Evolutionary conservation across 768 basidiomycete genomes (phyloP).

Genomic region (Candolleomyces efflorescens): DNA sequence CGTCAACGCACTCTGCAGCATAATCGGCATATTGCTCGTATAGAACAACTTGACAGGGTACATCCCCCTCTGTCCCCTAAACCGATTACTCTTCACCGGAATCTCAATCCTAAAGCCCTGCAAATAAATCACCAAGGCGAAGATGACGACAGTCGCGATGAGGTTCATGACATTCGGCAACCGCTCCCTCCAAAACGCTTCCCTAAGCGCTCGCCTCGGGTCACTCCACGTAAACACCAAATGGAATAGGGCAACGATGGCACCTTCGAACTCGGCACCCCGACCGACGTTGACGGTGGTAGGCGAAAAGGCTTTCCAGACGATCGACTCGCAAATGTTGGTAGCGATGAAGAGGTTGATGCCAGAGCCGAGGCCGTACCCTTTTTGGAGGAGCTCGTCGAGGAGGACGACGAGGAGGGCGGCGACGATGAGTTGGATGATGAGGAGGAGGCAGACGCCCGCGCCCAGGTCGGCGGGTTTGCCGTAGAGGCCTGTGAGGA

Average conservation of each 20-base stretch:
- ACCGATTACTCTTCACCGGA: slow-evolving; percentile 93
- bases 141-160: slow-evolving; percentile 86
- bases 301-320: slow-evolving; percentile 99
- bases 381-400: slow-evolving; percentile 98
- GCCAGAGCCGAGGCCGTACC: slow-evolving; percentile 97
- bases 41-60: slow-evolving; percentile 99
- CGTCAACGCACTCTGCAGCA: slow-evolving; percentile 92
- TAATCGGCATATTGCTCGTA: slow-evolving; percentile 99
- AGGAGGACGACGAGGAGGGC: slow-evolving; percentile 96
- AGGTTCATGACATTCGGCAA: slow-evolving; percentile 98
- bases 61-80: slow-evolving; percentile 92
- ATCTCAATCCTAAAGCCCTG: slow-evolving; percentile 99
- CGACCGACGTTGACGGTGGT: slow-evolving; percentile 98
- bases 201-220: slow-evolving; percentile 93
- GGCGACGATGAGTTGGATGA: slow-evolving; percentile 93
- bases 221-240: slow-evolving; percentile 98
- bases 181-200: slow-evolving; percentile 97
- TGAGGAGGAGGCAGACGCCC: slow-evolving; percentile 93
- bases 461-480: slow-evolving; percentile 91
- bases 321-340: slow-evolving; percentile 99
- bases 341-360: slow-evolving; percentile 99
- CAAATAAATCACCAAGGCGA: slow-evolving; percentile 94
- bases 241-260: slow-evolving; percentile 94
- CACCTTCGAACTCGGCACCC: slow-evolving; percentile 97
- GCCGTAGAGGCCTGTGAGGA: slow-evolving; percentile 94